Base-by-base conservation (phyloP, 345 rosid species). In the Geranium brycei region DNA sequence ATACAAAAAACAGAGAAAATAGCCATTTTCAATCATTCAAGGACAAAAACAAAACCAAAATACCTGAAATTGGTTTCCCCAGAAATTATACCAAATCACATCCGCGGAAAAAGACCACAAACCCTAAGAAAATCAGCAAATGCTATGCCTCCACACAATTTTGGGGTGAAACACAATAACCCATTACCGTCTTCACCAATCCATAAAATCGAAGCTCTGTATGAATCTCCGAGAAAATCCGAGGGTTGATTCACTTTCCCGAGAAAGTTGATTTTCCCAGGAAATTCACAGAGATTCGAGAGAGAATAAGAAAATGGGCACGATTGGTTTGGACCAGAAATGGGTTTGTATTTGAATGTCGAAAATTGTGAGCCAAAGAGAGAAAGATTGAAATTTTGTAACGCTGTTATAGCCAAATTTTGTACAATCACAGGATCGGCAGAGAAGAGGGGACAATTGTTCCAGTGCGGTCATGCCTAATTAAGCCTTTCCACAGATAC, bases 131-230 rank as follows among this genome's bases (percentile, higher is more conserved):
- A 5, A 62, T 17, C 35, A 67, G 63, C 73, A 70, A 77, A 64
- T 65, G 71, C 40, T 41, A 65, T 66, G 6, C 3, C 47, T 38
- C 1, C 1, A 38, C 8, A 38, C 64, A 67, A 60, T 40, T 71
- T 68, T 64, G 41, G 60, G 62, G 62, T 57, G 47, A 8, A 28
- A 73, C 53, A 8, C 65, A 59, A 64, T 35, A 64, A 63, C 30
- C 31, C 63, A 61, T 19, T 63, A 72, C 67, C 76, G 61, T 58
- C 69, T 62, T 68, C 75, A 71, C 73, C 75, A 75, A 75, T 75
- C 68, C 66, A 64, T 68, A 71, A 5, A 65, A 66, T 60, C 71
- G 32, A 62, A 74, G 68, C 60, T 18, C 63, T 19, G 66, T 63
- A 66, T 73, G 77, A 77, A 76, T 70, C 72, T 69, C 63, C 47